Evolutionary conservation across 345 rosid genomes (phyloP), one percentile per base, ranked within the genome.

Genomic region (Trapa incisa): DNA sequence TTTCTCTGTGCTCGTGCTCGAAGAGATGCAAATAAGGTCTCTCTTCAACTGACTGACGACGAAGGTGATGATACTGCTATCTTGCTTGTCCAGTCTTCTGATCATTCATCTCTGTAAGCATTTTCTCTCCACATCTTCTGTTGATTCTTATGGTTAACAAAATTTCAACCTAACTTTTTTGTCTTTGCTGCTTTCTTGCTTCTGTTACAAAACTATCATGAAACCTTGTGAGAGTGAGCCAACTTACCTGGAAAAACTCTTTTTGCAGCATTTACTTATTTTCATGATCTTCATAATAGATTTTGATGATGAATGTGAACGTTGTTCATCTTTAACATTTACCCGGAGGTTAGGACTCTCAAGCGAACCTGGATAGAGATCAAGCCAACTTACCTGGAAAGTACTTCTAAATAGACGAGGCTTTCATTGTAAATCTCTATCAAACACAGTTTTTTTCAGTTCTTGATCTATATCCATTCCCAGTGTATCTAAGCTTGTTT

Each of bases 101-200:
- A 22, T 6, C 38, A 1, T 29, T 67, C 87, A 75, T 66, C 86
- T 72, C 33, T 37, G 98, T 90, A 81, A 82, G 94, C 75, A 56
- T 74, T 68, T 14, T 17, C 36, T 64, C 33, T 45, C 60, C 16
- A 5, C 15, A 41, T 32, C 58, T 50, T 17, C 56, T 50, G 54
- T 50, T 15, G 12, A 3, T 50, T 11, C 56, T 50, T 17, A 14
- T 2, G 2, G 35, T n/a, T 54, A 6, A 6, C 5, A 22, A 54
- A 8, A 33, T 54, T 54, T 54, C 9, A 17, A 54, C 9, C 35
- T 41, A 33, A 9, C 13, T 10, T 32, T 22, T 13, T 57, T 33
- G 62, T 3, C 37, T 57, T 57, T 11, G 48, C 13, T 57, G 10
- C 62, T 7, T 58, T 58, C 3, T 13, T 29, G 63, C 37, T 9